These are phyloP conservation scores for Fusarium nanum DNA, from an alignment of 2,329 filamentous ascomycete species.

Conservation along the genomic window DNA sequence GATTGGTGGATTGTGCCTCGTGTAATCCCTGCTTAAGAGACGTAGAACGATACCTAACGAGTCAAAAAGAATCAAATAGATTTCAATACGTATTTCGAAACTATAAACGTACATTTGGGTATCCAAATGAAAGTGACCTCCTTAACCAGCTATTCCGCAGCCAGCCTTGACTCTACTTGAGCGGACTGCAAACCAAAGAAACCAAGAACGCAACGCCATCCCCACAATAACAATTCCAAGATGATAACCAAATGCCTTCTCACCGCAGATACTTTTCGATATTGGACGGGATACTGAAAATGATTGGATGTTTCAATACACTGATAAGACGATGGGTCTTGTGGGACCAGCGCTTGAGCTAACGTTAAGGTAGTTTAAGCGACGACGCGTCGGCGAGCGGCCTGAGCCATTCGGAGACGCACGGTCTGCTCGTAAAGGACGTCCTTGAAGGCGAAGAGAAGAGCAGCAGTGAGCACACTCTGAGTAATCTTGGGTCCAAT, in stretches of 20 bases:
- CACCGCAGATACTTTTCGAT: conserved; percentile 29
- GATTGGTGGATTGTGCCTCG: conserved; percentile 74
- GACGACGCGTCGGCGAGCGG: conserved; percentile 54
- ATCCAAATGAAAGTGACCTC: conserved; percentile 42
- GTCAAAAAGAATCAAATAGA: conserved; percentile 21
- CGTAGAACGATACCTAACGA: background rate
- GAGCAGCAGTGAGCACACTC: conserved; percentile 94
- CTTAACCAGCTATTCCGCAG: conserved; percentile 14
- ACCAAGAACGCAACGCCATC: conserved; percentile 31
- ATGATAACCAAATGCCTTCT: conserved; percentile 24
- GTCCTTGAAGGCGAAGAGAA: conserved; percentile 98
- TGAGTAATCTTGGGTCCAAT: conserved; percentile 97
- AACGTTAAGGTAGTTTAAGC: conserved; percentile 43
- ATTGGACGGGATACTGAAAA: conserved; percentile 13
- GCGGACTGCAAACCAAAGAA: conserved; percentile 5
- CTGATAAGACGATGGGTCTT: conserved; percentile 12
- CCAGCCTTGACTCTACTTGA: conserved; percentile 12
- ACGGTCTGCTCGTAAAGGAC: conserved; percentile 88
- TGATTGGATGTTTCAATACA: conserved; percentile 11
- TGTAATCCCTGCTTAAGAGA: conserved; percentile 47
- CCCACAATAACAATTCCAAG: conserved; percentile 20
- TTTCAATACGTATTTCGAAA: conserved; percentile 35
- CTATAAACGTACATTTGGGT: conserved; percentile 41
- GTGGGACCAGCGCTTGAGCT: conserved; percentile 10
- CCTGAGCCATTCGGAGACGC: conserved; percentile 65